Base-by-base conservation (phyloP, 192 early-diverging fungal genomes). In the Umbelopsis sp. region DNA sequence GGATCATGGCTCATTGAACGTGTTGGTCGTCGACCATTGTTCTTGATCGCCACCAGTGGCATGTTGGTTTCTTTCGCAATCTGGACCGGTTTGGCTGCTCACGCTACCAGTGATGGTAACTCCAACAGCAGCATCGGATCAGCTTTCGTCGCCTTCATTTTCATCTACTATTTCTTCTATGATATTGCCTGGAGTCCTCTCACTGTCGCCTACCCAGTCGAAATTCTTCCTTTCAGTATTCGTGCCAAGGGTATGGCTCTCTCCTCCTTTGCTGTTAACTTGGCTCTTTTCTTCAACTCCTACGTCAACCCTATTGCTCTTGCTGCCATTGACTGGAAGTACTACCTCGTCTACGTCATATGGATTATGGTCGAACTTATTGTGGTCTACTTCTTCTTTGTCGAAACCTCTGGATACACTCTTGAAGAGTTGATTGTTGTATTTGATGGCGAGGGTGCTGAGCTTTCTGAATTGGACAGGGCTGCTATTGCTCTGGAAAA, bases 161-260 rank as follows among this genome's bases (percentile, higher is more conserved):
- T 67, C 66, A 25, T 67, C n/a, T 67, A 45, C 32, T 67, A 67
- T 21, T 44, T 44, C 45, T 67, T 67, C n/a, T 67, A 67, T 22
- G 66, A 67, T 45, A 44, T 67, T 44, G 43, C 66, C 1, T 67
- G 66, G 66, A 67, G 66, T 47, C 66, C 66, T 45, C 66, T 67
- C 8, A 67, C 66, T 14, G 17, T 67, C n/a, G 43, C 45, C 2
- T 67, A 67, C n/a, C 66, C 66, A 17, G 66, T 67, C 6, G 66
- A 67, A 45, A 67, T 67, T 67, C 66, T 67, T 67, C 66, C 66
- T 20, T 67, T 67, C 66, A 67, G 43, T 22, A 67, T 67, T 21
- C 66, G 66, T 43, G 66, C 66, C 41, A 67, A 67, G 41, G 66
- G 66, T 25, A 67, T 67, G 66, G 66, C 66, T 67, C 66, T 67